Evolutionary conservation across 768 basidiomycete species (phyloP).

Genomic region (Hypholoma fasciculare): DNA sequence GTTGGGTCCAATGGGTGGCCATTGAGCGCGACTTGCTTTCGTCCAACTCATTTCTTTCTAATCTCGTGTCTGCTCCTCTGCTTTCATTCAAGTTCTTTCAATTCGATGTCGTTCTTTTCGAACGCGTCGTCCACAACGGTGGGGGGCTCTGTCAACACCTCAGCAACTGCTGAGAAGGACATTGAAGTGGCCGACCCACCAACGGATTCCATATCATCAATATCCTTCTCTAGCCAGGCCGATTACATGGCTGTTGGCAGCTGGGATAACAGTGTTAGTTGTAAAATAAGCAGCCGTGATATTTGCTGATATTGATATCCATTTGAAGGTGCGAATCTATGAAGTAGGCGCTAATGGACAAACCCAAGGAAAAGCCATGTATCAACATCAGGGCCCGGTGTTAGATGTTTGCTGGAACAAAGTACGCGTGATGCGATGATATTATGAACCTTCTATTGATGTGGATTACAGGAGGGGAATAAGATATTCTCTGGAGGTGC

Average conservation of each 20-base stretch:
- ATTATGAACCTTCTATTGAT: background rate
- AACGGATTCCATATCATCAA: slow-evolving; percentile 81
- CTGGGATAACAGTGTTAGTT: slow-evolving; percentile 89
- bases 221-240: slow-evolving; percentile 82
- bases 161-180: slow-evolving; percentile 64
- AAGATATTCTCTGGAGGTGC: slow-evolving; percentile 92
- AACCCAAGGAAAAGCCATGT: slow-evolving; percentile 88
- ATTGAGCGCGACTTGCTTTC: background rate
- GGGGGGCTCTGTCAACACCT: slow-evolving; percentile 29
- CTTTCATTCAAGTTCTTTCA: background rate
- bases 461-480: slow-evolving; percentile 68
- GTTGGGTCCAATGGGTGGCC: background rate
- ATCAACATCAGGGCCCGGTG: slow-evolving; percentile 87
- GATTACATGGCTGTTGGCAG: slow-evolving; percentile 91
- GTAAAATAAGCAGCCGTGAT: background rate
- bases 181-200: slow-evolving; percentile 82
- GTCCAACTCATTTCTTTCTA: background rate
- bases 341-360: slow-evolving; percentile 81
- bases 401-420: slow-evolving; percentile 90
- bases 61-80: background rate
- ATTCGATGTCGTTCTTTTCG: slow-evolving; percentile 41
- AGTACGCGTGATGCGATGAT: slow-evolving; percentile 40
- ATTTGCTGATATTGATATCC: slow-evolving; percentile 13
- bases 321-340: slow-evolving; percentile 83
- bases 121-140: slow-evolving; percentile 28